Base-by-base conservation (phyloP, 2,329 filamentous ascomycete species). In the Rhexocercosporidium sp. region DNA sequence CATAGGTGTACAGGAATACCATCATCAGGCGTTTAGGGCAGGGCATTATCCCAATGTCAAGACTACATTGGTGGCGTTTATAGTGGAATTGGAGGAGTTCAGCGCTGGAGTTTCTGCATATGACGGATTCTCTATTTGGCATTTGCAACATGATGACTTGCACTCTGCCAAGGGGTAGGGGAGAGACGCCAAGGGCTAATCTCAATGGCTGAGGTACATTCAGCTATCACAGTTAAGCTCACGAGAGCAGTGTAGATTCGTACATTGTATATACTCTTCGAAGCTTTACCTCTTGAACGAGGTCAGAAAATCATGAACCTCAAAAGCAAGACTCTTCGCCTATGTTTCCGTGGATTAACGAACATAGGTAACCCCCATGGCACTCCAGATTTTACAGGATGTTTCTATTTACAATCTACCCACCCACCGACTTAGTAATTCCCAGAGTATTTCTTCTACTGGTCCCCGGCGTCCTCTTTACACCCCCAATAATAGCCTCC, bases 401-500 rank as follows among this genome's bases (percentile, higher is more conserved):
- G 3, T 22, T 57, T 25, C 31, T 18, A 25, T 25, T 5, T 57
- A 16, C n/a, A 37, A 9, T 22, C 25, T 60, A 60, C 18, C 57
- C 57, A 46, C 22, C 37, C 34, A 54, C 27, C 39, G 46, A 22
- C 8, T 22, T 31, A 18, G 61, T 39, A 53, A 68, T 47, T 4
- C 66, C 81, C 60, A 88, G 74, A 0, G 88, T 91, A 79, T 91
- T 90, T 68, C 88, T 80, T 72, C 88, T 80, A 72, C 82, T 86
- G 70, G 80, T 77, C 29, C 82, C 84, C 49, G 79, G 77, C 76
- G 84, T 82, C 61, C 39, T 67, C 57, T 60, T 83, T 60, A 22
- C 56, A 20, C 69, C 87, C 0, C 92, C 93, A 65, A 97, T 82
- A 9, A 96, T 90, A 0, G 90, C 89, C 78, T 94, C 91, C 49